Base-by-base conservation (phyloP, 2,329 filamentous ascomycete species). In the Didymella pinodella region DNA sequence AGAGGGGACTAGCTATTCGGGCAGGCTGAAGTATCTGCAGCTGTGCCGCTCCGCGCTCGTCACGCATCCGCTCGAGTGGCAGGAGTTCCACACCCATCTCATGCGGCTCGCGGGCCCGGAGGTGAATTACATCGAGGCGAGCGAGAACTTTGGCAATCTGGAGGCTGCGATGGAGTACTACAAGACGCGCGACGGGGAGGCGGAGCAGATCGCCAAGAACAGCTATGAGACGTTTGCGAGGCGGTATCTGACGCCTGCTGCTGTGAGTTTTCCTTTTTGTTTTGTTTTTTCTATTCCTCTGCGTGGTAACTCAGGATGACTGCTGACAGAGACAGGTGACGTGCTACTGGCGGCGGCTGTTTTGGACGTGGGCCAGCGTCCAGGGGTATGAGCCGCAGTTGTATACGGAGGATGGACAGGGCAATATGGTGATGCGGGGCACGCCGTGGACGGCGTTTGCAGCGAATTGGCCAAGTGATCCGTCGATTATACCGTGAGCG, bases 1-100 rank as follows among this genome's bases (percentile, higher is more conserved):
- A 1, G 84, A 85, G 69, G 84, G 83, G 0, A 79, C 79, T 38
- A 83, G 80, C 7, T 85, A 84, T 71, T 85, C 83, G 3, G 83
- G 82, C 2, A 79, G 82, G 2, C 78, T 83, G 8, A 84, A 84
- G 64, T 85, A 85, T 59, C 75, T 85, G 0, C 79, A 84, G 54
- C 82, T 83, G 59, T 85, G 83, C 65, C 70, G 70, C 31, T 74
- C 70, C 20, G 71, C 71, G 12, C 61, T 75, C 8, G 69, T 75
- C 18, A 72, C 72, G 2, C 72, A 75, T 41, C 72, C 72, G 1
- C 62, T 75, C 2, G 63, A 71, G 57, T 75, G 72, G 72, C 71
- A 74, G 55, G 72, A 75, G 54, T 74, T 75, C 53, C 72, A 75
- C 53, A 75, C 72, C 0, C 72, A 75, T 48, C 70, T 75, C 4